Percentiles rank a stretch among this genome's conserved stretches.
phyloP scores from a whole-genome alignment of 2,329 filamentous ascomycete genomes.

The Colletotrichum phormii region DNA sequence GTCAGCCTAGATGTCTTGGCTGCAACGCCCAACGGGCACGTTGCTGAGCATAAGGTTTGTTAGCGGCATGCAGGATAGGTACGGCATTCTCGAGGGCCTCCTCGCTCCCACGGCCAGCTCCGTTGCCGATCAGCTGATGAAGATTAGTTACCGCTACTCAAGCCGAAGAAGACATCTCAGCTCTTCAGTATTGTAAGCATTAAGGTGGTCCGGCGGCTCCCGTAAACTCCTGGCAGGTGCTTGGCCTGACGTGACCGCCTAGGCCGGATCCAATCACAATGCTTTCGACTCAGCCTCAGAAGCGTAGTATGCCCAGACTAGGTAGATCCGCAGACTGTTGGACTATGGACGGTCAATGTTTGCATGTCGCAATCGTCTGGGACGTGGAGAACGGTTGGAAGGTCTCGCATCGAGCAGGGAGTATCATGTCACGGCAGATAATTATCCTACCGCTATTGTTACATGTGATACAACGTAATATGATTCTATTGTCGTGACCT shows the following conservation, averaged over 20 bases:
- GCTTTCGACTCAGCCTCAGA: background rate
- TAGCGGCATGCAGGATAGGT: background rate
- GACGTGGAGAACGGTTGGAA: background rate
- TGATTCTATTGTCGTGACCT: background rate
- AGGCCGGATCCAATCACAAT: background rate
- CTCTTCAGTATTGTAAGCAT: background rate
- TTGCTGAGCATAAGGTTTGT: background rate
- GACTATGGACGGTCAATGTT: background rate
- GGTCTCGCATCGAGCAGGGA: background rate
- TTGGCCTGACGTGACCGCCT: background rate
- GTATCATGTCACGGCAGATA: background rate
- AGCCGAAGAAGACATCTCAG: background rate
- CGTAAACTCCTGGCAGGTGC: background rate
- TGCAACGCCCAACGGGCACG: background rate
- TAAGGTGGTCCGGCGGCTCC: background rate
- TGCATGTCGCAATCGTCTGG: background rate
- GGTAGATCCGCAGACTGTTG: background rate
- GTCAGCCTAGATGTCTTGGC: background rate
- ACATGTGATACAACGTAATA: background rate
- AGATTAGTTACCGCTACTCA: background rate
- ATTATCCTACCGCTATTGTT: background rate
- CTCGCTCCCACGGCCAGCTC: background rate
- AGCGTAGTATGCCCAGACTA: background rate
- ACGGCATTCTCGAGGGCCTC: background rate
- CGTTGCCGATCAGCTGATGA: background rate